Conservation (phyloP, 495 filamentous ascomycete species). For the Pyronema domesticum region DNA sequence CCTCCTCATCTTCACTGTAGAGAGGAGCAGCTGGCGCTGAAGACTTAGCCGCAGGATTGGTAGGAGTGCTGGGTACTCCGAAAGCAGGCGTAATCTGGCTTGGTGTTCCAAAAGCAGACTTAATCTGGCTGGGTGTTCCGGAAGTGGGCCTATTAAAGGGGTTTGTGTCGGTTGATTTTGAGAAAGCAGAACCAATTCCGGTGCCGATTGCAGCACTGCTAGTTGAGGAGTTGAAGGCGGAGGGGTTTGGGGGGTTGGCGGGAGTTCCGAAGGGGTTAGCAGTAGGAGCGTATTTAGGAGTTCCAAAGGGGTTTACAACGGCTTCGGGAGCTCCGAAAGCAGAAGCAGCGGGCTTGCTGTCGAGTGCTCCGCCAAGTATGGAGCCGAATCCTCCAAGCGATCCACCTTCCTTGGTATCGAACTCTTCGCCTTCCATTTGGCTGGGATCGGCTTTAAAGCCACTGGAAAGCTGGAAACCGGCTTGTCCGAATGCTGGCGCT, state of each 20-base stretch:
- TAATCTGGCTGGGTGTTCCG: no score
- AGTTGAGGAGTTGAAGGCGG: no score
- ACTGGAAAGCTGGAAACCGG: not conserved
- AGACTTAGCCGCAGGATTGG: constrained; percentile 22
- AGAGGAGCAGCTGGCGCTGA: constrained; percentile 7
- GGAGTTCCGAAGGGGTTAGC: not conserved
- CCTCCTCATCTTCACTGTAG: constrained; percentile 6
- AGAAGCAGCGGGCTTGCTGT: not conserved
- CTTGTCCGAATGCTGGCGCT: no score
- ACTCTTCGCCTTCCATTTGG: not conserved
- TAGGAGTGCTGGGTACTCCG: no score
- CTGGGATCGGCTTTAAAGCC: not conserved
- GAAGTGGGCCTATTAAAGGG: no score
- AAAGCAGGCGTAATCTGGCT: no score
- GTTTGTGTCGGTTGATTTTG: no score
- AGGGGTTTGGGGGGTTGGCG: no score
- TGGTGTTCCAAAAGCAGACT: no score
- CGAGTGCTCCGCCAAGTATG: not conserved
- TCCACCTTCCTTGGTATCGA: not conserved
- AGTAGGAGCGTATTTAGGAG: not conserved
- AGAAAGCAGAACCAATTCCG: no score
- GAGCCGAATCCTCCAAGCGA: not conserved
- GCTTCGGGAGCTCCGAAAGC: constrained; percentile 2
- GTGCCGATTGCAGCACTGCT: no score
- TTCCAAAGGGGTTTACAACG: not conserved